Evolutionary conservation across 257 asterid genomes (phyloP).

Genomic region (Gynochthodes officinalis): DNA sequence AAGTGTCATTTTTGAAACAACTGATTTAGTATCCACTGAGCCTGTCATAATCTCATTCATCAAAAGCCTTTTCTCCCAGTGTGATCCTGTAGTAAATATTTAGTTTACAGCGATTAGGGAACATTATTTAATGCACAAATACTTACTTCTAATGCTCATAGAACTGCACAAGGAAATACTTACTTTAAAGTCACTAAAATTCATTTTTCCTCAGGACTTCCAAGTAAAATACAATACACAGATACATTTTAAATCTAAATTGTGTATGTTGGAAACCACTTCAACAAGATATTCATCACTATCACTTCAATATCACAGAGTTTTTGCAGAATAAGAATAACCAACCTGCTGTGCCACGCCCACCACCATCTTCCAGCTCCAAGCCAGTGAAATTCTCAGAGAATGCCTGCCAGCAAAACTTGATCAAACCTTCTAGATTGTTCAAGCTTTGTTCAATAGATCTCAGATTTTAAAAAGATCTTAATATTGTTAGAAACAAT

Average conservation of each 20-base stretch:
- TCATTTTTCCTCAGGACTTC: background rate
- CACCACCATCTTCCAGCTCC: constrained; percentile 99
- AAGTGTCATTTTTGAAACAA: constrained; percentile 91
- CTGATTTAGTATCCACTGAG: constrained; percentile 96
- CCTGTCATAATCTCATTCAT: constrained; percentile 99
- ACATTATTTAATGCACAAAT: constrained; percentile 2
- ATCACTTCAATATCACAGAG: background rate
- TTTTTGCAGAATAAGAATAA: constrained; percentile 7
- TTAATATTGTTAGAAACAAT: background rate
- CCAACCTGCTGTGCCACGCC: constrained; percentile 94
- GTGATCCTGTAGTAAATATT: constrained; percentile 63
- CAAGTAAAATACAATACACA: background rate
- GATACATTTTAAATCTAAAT: background rate
- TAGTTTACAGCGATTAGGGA: constrained; percentile 15
- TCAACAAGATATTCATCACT: background rate
- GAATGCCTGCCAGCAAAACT: constrained; percentile 55
- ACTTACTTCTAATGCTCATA: background rate
- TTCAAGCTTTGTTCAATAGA: background rate
- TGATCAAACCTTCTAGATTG: constrained; percentile 12
- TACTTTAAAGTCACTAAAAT: background rate
- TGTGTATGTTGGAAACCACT: background rate
- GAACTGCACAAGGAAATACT: background rate
- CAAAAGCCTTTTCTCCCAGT: constrained; percentile 95
- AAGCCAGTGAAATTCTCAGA: constrained; percentile 89
- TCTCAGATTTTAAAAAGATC: background rate